Evolutionary conservation across 148 eudicot species (phyloP).

Genomic region (Silene conica): DNA sequence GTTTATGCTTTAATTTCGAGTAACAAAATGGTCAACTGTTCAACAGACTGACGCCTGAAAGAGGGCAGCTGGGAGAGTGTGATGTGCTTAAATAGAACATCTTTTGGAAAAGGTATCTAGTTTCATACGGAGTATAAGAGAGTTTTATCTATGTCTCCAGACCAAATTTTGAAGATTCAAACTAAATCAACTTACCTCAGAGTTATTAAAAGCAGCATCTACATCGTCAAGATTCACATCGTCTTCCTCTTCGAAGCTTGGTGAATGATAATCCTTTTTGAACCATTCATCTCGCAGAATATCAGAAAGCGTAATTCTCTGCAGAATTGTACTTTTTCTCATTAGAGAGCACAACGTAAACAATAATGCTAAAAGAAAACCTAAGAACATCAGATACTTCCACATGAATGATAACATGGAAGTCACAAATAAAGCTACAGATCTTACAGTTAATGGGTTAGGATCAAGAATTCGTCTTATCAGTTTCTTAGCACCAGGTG

Average conservation of each 20-base stretch:
- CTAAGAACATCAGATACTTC: not conserved
- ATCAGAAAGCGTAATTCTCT: slow-evolving; percentile 69
- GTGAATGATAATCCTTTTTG: slow-evolving; percentile 65
- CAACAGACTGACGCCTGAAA: too few relatives aligned
- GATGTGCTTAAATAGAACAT: not conserved
- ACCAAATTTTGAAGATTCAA: slow-evolving; percentile 6
- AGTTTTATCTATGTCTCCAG: too few relatives aligned
- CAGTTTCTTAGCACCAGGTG: slow-evolving; percentile 56
- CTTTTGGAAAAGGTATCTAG: too few relatives aligned
- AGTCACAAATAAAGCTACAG: not conserved
- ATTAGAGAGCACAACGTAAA: not conserved
- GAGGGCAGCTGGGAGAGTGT: not conserved
- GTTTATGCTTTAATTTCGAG: not conserved
- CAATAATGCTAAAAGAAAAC: not conserved
- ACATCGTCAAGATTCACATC: slow-evolving; percentile 78
- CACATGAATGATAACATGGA: not conserved
- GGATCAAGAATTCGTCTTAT: slow-evolving; percentile 78
- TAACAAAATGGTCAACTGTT: too few relatives aligned
- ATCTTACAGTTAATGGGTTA: slow-evolving; percentile 71
- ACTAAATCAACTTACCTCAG: slow-evolving; percentile 43
- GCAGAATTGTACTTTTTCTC: slow-evolving; percentile 21
- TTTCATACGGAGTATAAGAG: too few relatives aligned
- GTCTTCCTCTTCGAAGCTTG: slow-evolving; percentile 59
- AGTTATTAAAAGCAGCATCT: slow-evolving; percentile 68
- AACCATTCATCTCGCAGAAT: slow-evolving; percentile 81